Percentiles rank a stretch among this genome's conserved stretches.
phyloP scores from a whole-genome alignment of 371 early-diverging fungal genomes.

The Mucor plumbeus region DNA sequence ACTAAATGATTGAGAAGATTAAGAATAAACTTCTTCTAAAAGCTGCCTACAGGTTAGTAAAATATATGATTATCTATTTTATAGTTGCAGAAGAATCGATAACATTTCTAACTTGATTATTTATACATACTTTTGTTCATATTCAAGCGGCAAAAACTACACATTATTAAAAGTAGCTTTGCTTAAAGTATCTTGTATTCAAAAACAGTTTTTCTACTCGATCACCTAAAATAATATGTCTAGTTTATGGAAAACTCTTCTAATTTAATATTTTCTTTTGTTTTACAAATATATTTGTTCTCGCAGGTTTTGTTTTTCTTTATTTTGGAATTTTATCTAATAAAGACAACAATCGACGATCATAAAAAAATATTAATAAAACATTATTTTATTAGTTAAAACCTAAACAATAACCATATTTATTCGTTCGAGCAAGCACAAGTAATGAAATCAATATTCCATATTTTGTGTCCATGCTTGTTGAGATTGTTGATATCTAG shows the following conservation, averaged over 20 bases:
- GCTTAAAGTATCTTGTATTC: too few relatives aligned
- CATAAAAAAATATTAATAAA: background rate
- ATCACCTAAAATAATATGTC: too few relatives aligned
- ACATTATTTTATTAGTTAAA: background rate
- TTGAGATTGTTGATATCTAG: slow-evolving; percentile 36
- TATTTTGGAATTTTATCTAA: background rate
- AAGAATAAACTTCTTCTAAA: background rate
- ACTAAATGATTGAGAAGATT: background rate
- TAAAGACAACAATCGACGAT: background rate
- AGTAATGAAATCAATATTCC: slow-evolving; percentile 11
- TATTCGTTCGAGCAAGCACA: background rate
- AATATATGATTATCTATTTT: background rate
- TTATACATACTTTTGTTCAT: too few relatives aligned
- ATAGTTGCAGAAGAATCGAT: background rate
- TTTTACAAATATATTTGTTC: too few relatives aligned
- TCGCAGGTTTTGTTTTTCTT: background rate
- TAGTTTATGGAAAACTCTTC: too few relatives aligned
- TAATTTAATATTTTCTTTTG: too few relatives aligned
- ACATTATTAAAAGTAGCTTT: too few relatives aligned
- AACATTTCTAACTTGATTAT: background rate
- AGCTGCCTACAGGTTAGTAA: background rate
- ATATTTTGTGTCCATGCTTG: slow-evolving; percentile 51
- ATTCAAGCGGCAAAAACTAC: too few relatives aligned
- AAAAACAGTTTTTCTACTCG: too few relatives aligned
- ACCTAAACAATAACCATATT: background rate